Base-by-base conservation (phyloP, 2,329 filamentous ascomycete species). In the Fonsecaea monophora region DNA sequence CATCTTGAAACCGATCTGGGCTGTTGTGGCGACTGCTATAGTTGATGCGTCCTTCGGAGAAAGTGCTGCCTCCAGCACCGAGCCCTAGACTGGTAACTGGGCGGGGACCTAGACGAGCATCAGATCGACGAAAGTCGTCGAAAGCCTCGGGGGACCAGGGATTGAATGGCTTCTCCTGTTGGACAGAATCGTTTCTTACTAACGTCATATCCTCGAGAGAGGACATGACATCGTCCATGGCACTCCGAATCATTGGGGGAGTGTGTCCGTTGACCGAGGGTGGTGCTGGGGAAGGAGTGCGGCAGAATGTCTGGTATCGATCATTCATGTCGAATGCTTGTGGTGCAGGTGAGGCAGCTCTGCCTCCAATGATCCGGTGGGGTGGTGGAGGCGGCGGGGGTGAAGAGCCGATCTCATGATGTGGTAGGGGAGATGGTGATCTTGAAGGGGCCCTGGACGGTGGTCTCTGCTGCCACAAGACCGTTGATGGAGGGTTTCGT, bases 171-270 rank as follows among this genome's bases (percentile, higher is more conserved):
- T 85, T 81, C 50, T 62, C 60, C 34, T 86, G 84, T 38, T 82
- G 74, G 69, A 82, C 82, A 35, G 80, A 77, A 10, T 76, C 78
- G 25, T 84, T 80, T 64, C 85, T 84, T 50, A 86, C 82, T 72
- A 89, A 83, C 18, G 90, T 90, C 83, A 99, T 92, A 67, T 94
- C 93, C 75, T 96, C 90, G 53, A 99, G 80, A 64, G 95, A 96
- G 71, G 95, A 92, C 88, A 98, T 97, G 3, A 99, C 94, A 78
- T 96, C 94, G 75, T 98, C 94, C 93, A 99, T 99, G 0, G 95
- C 95, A 77, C 94, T 92, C 66, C 95, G 86, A 2, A 99, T 82
- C 0, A 95, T 95, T 2, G 95, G 98, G 0, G 95, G 95, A 0
- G 95, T 99, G 77, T 92, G 82, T 1, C 88, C 88, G 53, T 84